These are phyloP conservation scores for Physaria fendleri DNA, from an alignment of 345 rosid species.

Conservation along the genomic window DNA sequence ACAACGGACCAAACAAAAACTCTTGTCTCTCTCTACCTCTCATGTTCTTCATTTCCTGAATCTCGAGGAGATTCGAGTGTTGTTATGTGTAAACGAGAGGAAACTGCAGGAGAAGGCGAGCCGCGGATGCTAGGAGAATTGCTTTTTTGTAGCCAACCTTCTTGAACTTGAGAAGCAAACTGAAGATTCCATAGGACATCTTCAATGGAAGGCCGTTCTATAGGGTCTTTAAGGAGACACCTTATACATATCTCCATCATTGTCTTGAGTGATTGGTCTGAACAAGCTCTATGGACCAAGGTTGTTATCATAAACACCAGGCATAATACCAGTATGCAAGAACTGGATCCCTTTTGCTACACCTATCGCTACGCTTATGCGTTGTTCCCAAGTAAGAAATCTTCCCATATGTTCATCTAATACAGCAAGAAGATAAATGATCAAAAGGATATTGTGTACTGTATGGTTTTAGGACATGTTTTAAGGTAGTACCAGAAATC, in stretches of 20 bases:
- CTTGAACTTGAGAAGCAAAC: too few species aligned
- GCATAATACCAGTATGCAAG: slow-evolving; percentile 85
- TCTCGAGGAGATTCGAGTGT: slow-evolving; percentile 29
- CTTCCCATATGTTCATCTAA: slow-evolving; percentile 45
- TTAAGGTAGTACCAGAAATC: slow-evolving; percentile 60
- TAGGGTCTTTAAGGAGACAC: too few species aligned
- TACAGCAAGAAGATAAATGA: slow-evolving; percentile 4
- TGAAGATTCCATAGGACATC: too few species aligned
- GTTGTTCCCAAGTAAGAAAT: slow-evolving; percentile 69
- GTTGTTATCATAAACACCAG: slow-evolving; percentile 74
- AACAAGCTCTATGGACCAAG: too few species aligned
- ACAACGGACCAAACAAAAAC: slow-evolving; percentile 16
- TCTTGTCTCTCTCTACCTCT: slow-evolving; percentile 23
- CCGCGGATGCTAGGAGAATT: too few species aligned
- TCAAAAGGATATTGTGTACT: too few species aligned
- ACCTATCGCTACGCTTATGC: slow-evolving; percentile 79
- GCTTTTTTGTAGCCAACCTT: too few species aligned
- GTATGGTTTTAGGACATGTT: neutral
- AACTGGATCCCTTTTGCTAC: slow-evolving; percentile 85
- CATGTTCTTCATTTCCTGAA: slow-evolving; percentile 32
- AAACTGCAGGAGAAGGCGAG: too few species aligned
- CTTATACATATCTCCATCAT: too few species aligned
- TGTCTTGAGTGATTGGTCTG: too few species aligned
- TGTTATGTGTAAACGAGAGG: too few species aligned
- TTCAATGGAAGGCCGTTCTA: too few species aligned